A percentile compares a stretch with the other conserved stretches of the same genome.
Evolutionary conservation across 2,329 filamentous ascomycete species (phyloP).

Genomic region (Talaromyces amestolkiae): DNA sequence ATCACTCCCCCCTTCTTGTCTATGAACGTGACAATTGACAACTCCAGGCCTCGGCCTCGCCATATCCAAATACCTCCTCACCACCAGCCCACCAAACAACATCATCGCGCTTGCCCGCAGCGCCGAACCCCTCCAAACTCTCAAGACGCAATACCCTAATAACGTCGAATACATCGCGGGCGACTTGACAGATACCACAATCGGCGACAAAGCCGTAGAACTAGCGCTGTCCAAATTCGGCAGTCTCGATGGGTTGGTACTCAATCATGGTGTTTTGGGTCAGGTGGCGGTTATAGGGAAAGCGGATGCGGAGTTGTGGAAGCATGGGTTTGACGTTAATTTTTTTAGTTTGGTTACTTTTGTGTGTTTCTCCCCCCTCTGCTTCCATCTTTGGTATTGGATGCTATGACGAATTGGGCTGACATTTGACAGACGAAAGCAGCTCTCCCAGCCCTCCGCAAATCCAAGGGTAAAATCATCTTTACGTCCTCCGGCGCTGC

Average conservation of each 20-base stretch:
- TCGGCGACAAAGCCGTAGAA: slow-evolving; percentile 62
- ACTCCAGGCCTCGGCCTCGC: slow-evolving; percentile 59
- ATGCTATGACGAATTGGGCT: neutral
- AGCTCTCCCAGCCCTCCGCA: slow-evolving; percentile 66
- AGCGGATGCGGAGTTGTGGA: slow-evolving; percentile 70
- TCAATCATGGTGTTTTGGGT: slow-evolving; percentile 84
- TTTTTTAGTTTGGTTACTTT: slow-evolving; percentile 79
- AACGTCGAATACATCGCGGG: slow-evolving; percentile 58
- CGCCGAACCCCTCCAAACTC: slow-evolving; percentile 51
- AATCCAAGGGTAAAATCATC: slow-evolving; percentile 67
- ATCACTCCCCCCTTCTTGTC: too few relatives aligned
- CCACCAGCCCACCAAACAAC: slow-evolving; percentile 49
- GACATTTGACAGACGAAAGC: slow-evolving; percentile 62
- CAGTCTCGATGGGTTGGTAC: slow-evolving; percentile 70
- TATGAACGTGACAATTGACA: neutral
- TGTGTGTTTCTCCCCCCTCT: slow-evolving; percentile 49
- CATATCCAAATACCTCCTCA: slow-evolving; percentile 59
- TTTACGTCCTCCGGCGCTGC: slow-evolving; percentile 80
- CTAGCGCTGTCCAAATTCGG: slow-evolving; percentile 67
- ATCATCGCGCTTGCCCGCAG: slow-evolving; percentile 60
- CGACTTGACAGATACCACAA: slow-evolving; percentile 54
- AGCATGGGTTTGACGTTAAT: slow-evolving; percentile 73
- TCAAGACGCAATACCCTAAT: slow-evolving; percentile 53
- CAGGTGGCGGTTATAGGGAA: slow-evolving; percentile 71
- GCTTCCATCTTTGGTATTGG: neutral